Evolutionary conservation across 768 basidiomycete genomes (phyloP).

Genomic region (Lactarius sanguifluus): DNA sequence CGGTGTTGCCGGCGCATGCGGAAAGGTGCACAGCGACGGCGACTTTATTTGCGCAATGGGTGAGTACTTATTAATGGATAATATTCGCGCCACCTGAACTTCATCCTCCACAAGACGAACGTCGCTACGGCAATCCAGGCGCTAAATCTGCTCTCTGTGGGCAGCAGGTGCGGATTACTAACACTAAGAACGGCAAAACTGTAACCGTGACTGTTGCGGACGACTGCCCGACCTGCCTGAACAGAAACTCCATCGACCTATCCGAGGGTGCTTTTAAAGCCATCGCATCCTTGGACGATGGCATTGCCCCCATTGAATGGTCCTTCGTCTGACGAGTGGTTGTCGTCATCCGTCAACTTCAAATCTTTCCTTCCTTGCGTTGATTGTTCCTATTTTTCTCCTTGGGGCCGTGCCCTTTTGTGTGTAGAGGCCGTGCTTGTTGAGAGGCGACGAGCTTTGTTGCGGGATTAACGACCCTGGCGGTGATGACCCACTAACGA

Average conservation of each 20-base stretch:
- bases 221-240: conserved; percentile 64
- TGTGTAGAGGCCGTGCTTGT: conserved; percentile 24
- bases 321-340: conserved; percentile 11
- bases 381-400: conserved; percentile 12
- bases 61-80: conserved; percentile 32
- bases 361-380: conserved; percentile 23
- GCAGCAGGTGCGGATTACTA: conserved; percentile 59
- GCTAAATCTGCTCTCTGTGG: conserved; percentile 62
- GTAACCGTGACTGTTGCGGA: conserved; percentile 71
- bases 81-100: background rate
- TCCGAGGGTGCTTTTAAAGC: conserved; percentile 64
- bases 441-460: conserved; percentile 32
- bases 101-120: conserved; percentile 42
- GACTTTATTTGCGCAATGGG: conserved; percentile 65
- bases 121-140: conserved; percentile 51
- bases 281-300: conserved; percentile 51
- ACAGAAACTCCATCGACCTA: conserved; percentile 68
- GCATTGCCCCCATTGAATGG: conserved; percentile 58
- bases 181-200: conserved; percentile 55
- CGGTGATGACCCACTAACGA: conserved; percentile 39
- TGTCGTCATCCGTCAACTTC: conserved; percentile 6
- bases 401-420: conserved; percentile 27
- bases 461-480: conserved; percentile 47
- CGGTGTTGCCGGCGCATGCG: conserved; percentile 80
- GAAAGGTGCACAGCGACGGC: conserved; percentile 53